phyloP scores from a whole-genome alignment of 139 green algal species.

The Chlorella ohadii region DNA sequence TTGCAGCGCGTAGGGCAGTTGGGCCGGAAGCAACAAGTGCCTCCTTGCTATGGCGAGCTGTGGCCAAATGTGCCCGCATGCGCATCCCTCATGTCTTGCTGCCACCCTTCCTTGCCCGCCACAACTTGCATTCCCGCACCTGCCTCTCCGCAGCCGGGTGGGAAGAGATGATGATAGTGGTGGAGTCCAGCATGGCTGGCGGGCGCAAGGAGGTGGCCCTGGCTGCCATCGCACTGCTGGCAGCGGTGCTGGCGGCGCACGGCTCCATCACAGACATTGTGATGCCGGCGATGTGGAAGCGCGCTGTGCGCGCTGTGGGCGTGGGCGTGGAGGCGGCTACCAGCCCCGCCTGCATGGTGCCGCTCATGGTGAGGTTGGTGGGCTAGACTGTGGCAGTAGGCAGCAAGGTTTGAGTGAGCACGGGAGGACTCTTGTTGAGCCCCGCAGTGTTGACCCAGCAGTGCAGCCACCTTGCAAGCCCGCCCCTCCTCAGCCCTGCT shows the following conservation, averaged over 20 bases:
- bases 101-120: no score
- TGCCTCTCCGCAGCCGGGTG: conserved; percentile 69
- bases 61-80: no score
- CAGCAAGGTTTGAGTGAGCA: no score
- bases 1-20: neutral
- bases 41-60: no score
- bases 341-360: conserved; percentile 57
- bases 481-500: no score
- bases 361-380: conserved; percentile 58
- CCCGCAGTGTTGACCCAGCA: no score
- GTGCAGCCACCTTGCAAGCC: no score
- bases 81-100: no score
- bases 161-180: conserved; percentile 82
- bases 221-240: conserved; percentile 67
- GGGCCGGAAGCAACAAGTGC: no score
- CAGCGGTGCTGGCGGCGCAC: conserved; percentile 56
- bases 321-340: conserved; percentile 72
- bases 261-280: conserved; percentile 36
- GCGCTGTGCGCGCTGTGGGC: conserved; percentile 62
- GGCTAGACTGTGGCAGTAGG: no score
- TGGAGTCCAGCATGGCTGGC: conserved; percentile 66
- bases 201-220: conserved; percentile 75
- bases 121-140: no score
- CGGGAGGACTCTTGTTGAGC: no score
- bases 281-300: conserved; percentile 56